Evolutionary conservation across 2,329 filamentous ascomycete genomes (phyloP), one percentile per base, ranked within the genome.

Genomic region (Fusarium graminum): DNA sequence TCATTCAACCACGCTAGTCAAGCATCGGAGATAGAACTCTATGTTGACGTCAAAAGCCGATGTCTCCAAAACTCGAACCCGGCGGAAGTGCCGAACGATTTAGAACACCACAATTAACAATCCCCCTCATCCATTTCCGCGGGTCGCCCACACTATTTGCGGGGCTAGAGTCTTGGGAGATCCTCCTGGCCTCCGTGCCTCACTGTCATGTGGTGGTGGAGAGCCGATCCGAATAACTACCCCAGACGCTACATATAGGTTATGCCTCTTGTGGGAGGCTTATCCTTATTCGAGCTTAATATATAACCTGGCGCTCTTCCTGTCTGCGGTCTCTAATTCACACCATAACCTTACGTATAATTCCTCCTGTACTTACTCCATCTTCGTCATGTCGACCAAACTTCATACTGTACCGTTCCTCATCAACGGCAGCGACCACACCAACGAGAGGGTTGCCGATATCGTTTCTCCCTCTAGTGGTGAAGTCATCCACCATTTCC

Each of bases 391-490:
- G 53, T 30, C 70, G 14, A 59, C 51, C 54, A 63, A 59, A 38
- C 52, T 49, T 25, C 61, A 73, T 39, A 69, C 67, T 11, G 75
- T 82, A 11, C 81, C 81, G 4, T 77, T 83, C 45, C 62, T 82
- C 55, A 81, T 84, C 55, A 75, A 79, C 58, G 81, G 81, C 42
- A 69, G 76, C 69, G 81, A 87, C 55, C 73, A 81, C 52, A 75
- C 71, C 7, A 81, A 85, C 4, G 71, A 75, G 3, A 80, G 78
- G 32, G 83, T 82, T 29, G 88, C 88, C 70, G 75, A 83, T 47
- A 84, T 92, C 34, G 77, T 81, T 65, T 86, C 82, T 47, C 90
- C 90, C 4, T 73, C 46, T 71, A 86, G 76, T 70, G 86, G 74
- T 25, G 72, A 85, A 14, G 74, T 87, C 38, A 81, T 88, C 72